These are phyloP conservation scores for Kuraishia molischiana DNA, from an alignment of 805 yeast genomes.

Conservation along the genomic window DNA sequence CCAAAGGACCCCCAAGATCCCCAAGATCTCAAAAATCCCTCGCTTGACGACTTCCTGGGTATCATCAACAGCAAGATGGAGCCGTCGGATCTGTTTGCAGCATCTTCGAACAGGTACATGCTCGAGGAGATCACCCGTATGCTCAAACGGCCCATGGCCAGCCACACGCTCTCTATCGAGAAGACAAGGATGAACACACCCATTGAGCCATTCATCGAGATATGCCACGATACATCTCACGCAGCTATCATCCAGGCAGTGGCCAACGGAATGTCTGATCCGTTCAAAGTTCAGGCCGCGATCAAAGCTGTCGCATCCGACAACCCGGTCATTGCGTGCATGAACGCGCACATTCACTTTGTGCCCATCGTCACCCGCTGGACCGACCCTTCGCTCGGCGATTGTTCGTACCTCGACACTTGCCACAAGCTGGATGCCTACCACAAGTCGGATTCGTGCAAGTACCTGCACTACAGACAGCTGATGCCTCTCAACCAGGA, in stretches of 20 bases:
- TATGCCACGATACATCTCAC: slow-evolving; percentile 29
- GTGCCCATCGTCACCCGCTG: slow-evolving; percentile 44
- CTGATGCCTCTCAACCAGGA: slow-evolving; percentile 26
- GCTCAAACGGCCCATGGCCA: slow-evolving; percentile 22
- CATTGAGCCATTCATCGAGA: slow-evolving; percentile 34
- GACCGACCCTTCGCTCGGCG: slow-evolving; percentile 71
- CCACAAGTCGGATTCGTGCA: slow-evolving; percentile 64
- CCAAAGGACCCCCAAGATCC: too few relatives aligned
- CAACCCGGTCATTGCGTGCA: too few relatives aligned
- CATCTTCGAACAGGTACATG: slow-evolving; percentile 16
- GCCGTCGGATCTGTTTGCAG: slow-evolving; percentile 10
- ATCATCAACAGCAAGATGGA: too few relatives aligned
- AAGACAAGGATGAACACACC: slow-evolving; percentile 28
- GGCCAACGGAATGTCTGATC: neutral
- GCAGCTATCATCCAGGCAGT: neutral
- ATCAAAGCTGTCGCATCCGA: too few relatives aligned
- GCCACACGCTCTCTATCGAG: slow-evolving; percentile 27
- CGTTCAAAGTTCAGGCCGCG: neutral
- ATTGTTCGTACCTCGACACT: slow-evolving; percentile 89
- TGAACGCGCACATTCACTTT: slow-evolving; percentile 34
- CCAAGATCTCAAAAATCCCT: too few relatives aligned
- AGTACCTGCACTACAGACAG: slow-evolving; percentile 70
- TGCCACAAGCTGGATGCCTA: slow-evolving; percentile 93
- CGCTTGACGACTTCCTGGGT: too few relatives aligned
- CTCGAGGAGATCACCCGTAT: slow-evolving; percentile 15